phyloP scores from a whole-genome alignment of 2,329 filamentous ascomycete species.

The Colletotrichum cuscutae region DNA sequence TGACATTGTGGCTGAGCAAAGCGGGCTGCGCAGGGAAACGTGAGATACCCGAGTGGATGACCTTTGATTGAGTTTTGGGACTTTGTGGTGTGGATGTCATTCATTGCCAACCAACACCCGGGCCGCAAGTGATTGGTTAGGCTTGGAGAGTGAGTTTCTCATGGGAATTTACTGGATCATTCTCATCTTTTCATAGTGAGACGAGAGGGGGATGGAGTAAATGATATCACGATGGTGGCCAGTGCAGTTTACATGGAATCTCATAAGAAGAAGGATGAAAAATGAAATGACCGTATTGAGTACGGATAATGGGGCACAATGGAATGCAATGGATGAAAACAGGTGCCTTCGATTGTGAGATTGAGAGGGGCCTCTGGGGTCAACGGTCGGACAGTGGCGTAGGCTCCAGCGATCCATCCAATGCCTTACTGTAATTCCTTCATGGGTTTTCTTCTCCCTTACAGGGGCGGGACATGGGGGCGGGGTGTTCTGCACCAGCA shows the following conservation, averaged over 20 bases:
- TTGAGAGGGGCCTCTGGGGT: background rate
- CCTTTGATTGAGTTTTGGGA: background rate
- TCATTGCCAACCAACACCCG: background rate
- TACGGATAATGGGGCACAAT: background rate
- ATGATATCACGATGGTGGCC: background rate
- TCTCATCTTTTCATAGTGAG: background rate
- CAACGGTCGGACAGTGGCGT: background rate
- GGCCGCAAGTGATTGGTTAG: background rate
- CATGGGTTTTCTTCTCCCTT: background rate
- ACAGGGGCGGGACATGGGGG: background rate
- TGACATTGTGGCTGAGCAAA: conserved; percentile 12
- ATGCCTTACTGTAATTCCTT: background rate
- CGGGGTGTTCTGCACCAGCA: background rate
- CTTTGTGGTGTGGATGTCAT: too few relatives aligned
- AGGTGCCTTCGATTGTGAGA: background rate
- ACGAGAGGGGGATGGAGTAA: background rate
- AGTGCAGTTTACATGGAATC: background rate
- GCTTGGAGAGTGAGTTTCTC: background rate
- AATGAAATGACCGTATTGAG: background rate
- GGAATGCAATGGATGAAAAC: background rate
- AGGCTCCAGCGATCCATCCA: background rate
- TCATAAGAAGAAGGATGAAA: background rate
- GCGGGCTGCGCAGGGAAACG: background rate
- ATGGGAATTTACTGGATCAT: background rate
- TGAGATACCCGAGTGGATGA: background rate